Evolutionary conservation across 2,329 filamentous ascomycete species (phyloP).

Genomic region (Massarina eburnea): DNA sequence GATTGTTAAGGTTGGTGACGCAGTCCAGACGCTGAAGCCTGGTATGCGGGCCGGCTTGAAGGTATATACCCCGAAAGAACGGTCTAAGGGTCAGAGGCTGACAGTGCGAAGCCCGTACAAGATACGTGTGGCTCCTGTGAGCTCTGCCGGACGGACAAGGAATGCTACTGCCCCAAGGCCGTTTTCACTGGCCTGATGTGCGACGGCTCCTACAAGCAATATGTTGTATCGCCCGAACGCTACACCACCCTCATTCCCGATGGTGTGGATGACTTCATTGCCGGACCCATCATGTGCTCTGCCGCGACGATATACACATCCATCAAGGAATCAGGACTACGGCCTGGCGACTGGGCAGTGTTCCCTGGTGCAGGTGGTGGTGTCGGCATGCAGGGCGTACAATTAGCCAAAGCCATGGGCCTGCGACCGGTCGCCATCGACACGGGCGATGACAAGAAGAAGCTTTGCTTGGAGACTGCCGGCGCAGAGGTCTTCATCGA

Average conservation of each 20-base stretch:
- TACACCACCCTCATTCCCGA: conserved; percentile 60
- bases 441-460: conserved; percentile 38
- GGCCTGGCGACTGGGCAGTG: conserved; percentile 54
- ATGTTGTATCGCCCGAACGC: conserved; percentile 57
- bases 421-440: conserved; percentile 40
- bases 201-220: conserved; percentile 60
- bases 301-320: conserved; percentile 62
- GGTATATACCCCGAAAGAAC: conserved; percentile 6
- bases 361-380: conserved; percentile 51
- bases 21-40: conserved; percentile 53
- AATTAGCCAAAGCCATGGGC: conserved; percentile 45
- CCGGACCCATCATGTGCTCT: conserved; percentile 63
- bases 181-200: conserved; percentile 50
- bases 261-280: conserved; percentile 57
- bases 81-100: neutral
- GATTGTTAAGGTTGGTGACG: conserved; percentile 58
- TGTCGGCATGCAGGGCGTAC: conserved; percentile 61
- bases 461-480: conserved; percentile 33
- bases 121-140: conserved; percentile 43
- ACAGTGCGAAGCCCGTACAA: conserved; percentile 21
- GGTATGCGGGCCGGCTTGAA: conserved; percentile 43
- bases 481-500: conserved; percentile 44
- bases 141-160: conserved; percentile 54
- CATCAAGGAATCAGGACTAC: conserved; percentile 53
- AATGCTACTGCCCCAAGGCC: conserved; percentile 54